These are phyloP conservation scores for Glarea lozoyensis DNA, from an alignment of 495 filamentous ascomycete species.

Conservation along the genomic window DNA sequence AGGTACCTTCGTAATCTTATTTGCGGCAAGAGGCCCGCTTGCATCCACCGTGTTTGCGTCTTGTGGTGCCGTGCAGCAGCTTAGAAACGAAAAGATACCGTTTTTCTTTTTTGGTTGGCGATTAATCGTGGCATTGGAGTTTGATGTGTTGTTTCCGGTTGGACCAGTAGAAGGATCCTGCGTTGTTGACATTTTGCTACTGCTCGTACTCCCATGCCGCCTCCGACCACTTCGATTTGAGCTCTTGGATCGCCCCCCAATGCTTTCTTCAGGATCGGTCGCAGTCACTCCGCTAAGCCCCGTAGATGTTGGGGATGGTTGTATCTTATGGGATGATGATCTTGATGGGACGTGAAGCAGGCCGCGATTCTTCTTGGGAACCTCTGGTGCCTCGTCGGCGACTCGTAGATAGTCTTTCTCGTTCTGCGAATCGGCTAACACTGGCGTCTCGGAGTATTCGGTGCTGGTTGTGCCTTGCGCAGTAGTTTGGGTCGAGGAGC, in stretches of 20 bases:
- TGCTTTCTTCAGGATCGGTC: conserved; percentile 51
- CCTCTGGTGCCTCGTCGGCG: conserved; percentile 29
- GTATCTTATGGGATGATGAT: conserved; percentile 59
- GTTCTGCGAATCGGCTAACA: conserved; percentile 23
- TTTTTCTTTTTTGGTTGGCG: conserved; percentile 51
- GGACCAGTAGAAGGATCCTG: conserved; percentile 37
- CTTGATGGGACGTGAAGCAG: conserved; percentile 59
- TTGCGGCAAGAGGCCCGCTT: conserved; percentile 55
- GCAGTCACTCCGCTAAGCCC: conserved; percentile 57
- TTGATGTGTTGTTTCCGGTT: conserved; percentile 28
- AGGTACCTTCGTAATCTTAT: conserved; percentile 49
- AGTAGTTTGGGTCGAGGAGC: conserved; percentile 20
- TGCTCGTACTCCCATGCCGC: conserved; percentile 60
- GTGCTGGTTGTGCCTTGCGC: conserved; percentile 30
- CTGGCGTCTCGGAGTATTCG: conserved; percentile 27
- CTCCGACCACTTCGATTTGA: conserved; percentile 61
- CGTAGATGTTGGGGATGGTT: conserved; percentile 50
- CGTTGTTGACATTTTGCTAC: conserved; percentile 43
- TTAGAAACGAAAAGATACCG: conserved; percentile 60
- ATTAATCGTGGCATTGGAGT: conserved; percentile 28
- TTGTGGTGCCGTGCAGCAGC: conserved; percentile 65
- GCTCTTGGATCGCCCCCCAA: conserved; percentile 48
- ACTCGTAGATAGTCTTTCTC: conserved; percentile 35
- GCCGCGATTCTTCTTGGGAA: conserved; percentile 44
- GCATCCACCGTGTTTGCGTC: conserved; percentile 51